Conservation (phyloP, 2,329 filamentous ascomycete genomes). For the Pseudogymnoascus sp. region DNA sequence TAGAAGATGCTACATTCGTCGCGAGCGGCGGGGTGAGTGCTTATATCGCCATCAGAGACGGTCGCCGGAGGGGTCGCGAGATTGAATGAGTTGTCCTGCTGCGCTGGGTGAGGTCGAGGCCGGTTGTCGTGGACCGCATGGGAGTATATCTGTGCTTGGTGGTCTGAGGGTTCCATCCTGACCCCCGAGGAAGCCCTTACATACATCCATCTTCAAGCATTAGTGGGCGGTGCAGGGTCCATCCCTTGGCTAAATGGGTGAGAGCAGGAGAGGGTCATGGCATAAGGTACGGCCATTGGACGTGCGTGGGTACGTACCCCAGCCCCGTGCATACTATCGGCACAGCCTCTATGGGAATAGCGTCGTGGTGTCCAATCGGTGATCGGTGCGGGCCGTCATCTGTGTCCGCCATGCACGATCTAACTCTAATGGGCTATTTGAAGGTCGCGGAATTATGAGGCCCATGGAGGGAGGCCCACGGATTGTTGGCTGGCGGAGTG, state of each 20-base stretch:
- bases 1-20: slow-evolving; percentile 6
- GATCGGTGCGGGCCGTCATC: slow-evolving; percentile 3
- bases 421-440: neutral
- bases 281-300: neutral
- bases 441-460: neutral
- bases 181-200: neutral
- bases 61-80: neutral
- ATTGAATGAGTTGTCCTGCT: slow-evolving; percentile 1
- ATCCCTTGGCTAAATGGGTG: neutral
- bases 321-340: neutral
- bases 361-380: neutral
- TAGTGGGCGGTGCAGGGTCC: neutral
- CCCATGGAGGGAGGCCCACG: neutral
- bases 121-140: neutral
- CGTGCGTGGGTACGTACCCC: neutral
- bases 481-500: neutral
- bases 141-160: neutral
- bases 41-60: neutral
- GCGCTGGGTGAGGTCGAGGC: neutral
- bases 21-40: neutral
- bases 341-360: slow-evolving; percentile 4
- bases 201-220: neutral
- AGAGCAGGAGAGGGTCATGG: neutral
- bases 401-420: slow-evolving; percentile 1
- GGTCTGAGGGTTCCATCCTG: neutral